Base-by-base conservation (phyloP, 768 basidiomycete genomes). In the Auricularia sp. region DNA sequence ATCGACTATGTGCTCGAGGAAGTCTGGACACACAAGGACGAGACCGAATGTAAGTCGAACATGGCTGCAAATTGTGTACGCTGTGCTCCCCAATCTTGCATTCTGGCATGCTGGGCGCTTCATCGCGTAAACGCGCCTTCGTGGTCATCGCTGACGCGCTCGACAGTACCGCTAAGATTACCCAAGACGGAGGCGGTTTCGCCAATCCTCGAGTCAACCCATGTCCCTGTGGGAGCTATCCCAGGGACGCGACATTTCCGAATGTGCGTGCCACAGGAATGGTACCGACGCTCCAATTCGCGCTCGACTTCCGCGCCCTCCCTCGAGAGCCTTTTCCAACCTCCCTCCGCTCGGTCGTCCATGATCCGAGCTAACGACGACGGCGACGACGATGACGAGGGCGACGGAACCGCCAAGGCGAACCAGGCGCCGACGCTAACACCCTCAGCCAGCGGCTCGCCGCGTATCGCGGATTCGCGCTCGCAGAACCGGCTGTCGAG, bases 1-100 rank as follows among this genome's bases (percentile, higher is more conserved):
- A 68, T 95, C 63, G 86, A 89, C 64, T 94, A 93, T 75, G 82
- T 83, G 1, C 69, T 93, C 16, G 89, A 93, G 73, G 85, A 89
- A 70, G 80, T 84, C 1, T 87, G 85, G 84, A 69, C 73, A 37
- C 78, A 83, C 54, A 80, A 77, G n/a, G 73, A 77, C 34, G 73
- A 65, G 6, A 36, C 74, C 44, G 83, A 84, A 72, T 81, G 89
- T 91, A 71, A 70, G 85, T 67, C 2, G 29, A 29, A 29, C 2
- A 29, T 29, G 29, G 29, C 29, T 29, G 29, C 29, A 29, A 29
- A 29, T 29, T 29, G 2, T 29, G 29, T 0, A 29, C 29, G 0
- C 29, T 29, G 2, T 29, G 2, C 29, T 29, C 29, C n/a, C 29
- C 29, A 29, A 29, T 29, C 0, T 29, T 29, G 29, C 29, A n/a